Conservation (phyloP, 345 rosid species). For the Brassica incana region DNA sequence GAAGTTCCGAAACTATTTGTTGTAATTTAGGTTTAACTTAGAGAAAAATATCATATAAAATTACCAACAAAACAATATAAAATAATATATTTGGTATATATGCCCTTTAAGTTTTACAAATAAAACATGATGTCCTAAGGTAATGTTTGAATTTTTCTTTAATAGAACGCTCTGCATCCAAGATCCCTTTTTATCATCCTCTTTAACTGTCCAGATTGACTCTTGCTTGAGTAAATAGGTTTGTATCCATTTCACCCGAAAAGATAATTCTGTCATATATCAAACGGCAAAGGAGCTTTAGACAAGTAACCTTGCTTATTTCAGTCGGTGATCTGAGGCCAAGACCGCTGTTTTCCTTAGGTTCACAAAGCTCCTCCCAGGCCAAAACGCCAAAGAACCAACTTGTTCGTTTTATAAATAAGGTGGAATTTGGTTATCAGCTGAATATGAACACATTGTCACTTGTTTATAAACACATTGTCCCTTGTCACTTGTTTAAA, state of each 20-base stretch:
- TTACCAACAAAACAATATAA: too few relatives aligned
- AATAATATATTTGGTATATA: too few relatives aligned
- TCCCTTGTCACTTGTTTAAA: too few relatives aligned
- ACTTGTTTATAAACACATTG: too few relatives aligned
- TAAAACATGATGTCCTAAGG: too few relatives aligned
- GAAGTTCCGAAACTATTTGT: too few relatives aligned
- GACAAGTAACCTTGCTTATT: neutral
- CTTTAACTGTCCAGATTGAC: neutral
- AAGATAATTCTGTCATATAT: neutral
- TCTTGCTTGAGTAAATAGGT: neutral
- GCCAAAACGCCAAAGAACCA: neutral
- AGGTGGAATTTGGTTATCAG: neutral
- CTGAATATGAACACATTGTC: too few relatives aligned
- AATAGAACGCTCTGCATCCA: neutral
- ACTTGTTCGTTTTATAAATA: neutral
- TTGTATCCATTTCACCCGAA: neutral
- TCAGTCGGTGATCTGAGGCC: neutral
- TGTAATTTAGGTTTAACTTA: too few relatives aligned
- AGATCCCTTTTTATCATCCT: neutral
- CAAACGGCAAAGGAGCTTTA: neutral
- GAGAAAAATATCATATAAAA: too few relatives aligned
- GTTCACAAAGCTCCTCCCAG: neutral
- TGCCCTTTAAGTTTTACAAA: too few relatives aligned
- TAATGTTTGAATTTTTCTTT: too few relatives aligned
- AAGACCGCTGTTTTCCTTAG: neutral